Conservation (phyloP, 2,329 filamentous ascomycete species). For the Cladosporium oxysporum region DNA sequence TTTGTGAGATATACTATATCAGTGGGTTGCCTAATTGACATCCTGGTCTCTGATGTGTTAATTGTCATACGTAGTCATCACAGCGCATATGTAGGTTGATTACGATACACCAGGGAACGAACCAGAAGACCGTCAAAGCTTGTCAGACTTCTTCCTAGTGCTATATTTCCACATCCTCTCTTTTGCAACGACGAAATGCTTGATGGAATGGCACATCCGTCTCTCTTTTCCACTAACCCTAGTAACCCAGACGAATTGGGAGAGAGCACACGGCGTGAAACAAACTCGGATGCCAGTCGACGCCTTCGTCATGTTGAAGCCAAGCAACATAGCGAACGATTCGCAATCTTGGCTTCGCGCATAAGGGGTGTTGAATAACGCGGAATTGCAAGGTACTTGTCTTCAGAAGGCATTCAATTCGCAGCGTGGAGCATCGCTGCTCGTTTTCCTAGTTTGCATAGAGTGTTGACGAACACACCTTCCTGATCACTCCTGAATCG, state of each 20-base stretch:
- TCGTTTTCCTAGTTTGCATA: neutral
- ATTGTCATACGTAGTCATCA: neutral
- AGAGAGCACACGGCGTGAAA: neutral
- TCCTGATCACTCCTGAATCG: neutral
- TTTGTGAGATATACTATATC: no score
- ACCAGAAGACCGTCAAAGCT: neutral
- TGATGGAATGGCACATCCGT: neutral
- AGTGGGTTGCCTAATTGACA: neutral
- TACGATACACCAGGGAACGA: neutral
- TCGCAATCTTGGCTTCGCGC: neutral
- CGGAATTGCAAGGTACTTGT: neutral
- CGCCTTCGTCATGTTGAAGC: neutral
- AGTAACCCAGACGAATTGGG: neutral
- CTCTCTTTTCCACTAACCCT: neutral
- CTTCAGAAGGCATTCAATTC: neutral
- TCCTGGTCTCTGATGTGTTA: neutral
- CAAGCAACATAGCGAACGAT: neutral
- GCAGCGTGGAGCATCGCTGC: neutral
- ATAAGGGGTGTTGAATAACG: neutral
- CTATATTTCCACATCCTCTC: neutral
- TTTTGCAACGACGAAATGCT: neutral
- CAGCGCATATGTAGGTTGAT: neutral
- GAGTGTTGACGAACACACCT: neutral
- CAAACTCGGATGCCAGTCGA: neutral
- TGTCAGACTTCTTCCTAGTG: neutral